A percentile compares a stretch with the other conserved stretches of the same genome.
These are phyloP conservation scores for Larix kaempferi DNA, from an alignment of 75 land plant species.

Conservation along the genomic window DNA sequence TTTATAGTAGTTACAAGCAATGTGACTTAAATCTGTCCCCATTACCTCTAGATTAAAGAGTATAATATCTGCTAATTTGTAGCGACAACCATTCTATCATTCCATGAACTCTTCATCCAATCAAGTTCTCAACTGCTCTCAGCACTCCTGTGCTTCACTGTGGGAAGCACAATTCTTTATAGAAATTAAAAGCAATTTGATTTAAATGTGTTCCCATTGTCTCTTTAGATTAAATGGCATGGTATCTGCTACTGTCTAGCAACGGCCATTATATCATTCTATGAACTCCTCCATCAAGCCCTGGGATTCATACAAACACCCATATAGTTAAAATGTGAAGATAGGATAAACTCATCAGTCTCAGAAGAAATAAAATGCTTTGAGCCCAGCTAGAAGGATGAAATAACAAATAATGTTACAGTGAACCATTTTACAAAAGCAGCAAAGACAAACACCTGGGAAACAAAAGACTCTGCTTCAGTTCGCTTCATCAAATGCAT, in stretches of 20 bases:
- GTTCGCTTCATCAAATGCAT: slow-evolving; percentile 79
- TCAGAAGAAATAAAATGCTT: neutral
- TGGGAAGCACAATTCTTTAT: no score
- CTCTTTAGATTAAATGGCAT: no score
- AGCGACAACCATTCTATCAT: no score
- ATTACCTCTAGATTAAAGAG: no score
- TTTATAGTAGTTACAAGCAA: no score
- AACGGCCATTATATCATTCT: slow-evolving; percentile 19
- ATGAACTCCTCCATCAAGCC: slow-evolving; percentile 74
- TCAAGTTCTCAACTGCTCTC: no score
- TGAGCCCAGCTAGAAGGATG: neutral
- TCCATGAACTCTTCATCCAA: no score
- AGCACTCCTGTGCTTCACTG: no score
- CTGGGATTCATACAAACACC: slow-evolving; percentile 19
- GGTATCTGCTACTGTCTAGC: neutral
- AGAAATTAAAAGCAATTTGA: no score
- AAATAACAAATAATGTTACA: neutral
- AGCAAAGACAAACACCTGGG: slow-evolving; percentile 46
- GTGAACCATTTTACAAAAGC: neutral
- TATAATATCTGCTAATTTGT: no score
- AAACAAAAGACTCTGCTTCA: slow-evolving; percentile 85
- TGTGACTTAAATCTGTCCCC: no score
- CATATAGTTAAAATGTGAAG: neutral
- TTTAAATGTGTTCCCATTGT: no score
- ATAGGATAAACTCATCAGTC: neutral